Evolutionary conservation across 1,284 basidiomycete genomes (phyloP), one percentile per base, ranked within the genome.

Genomic region (Austroboletus novae-zelandiae): DNA sequence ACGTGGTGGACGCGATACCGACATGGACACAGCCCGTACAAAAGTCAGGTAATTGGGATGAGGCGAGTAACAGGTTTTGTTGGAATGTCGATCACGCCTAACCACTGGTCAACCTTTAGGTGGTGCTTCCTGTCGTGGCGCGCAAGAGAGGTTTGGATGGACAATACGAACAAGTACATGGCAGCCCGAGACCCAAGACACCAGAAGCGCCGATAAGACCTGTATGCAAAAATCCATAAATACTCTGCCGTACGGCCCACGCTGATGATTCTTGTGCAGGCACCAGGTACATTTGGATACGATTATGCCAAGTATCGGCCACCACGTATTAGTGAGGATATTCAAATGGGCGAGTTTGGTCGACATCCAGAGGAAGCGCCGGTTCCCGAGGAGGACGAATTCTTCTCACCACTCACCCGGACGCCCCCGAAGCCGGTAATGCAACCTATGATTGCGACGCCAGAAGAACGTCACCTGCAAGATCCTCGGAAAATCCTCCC

Each of bases 251-350:
- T n/a, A 36, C 17, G 15, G 6, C 5, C 8, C 17, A n/a, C 50
- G 46, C 46, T 57, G 39, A 60, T 42, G 20, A 4, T 14, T 35
- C 20, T 51, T 54, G 40, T 35, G 30, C 57, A 89, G 87, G 88
- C 87, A 23, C 86, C 88, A 15, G 88, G 88, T n/a, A 90, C 87
- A 35, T 91, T 91, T 64, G 87, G 84, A 0, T 89, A 75, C 60
- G 83, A 89, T 60, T 76, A 78, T 48, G 72, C 79, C 11, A 89
- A 88, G 65, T 80, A 81, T 59, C 78, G 82, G 25, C 73, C 74
- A 15, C 71, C 71, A 52, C 73, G 71, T 37, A 59, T 54, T 18
- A 62, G 57, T 15, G 74, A 75, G 18, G 65, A 66, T n/a, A 81
- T 87, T 43, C 75, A 74, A 18, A 80, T 88, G 83, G 76, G 80